Percentiles rank a stretch among this genome's conserved stretches.
Evolutionary conservation across 345 rosid genomes (phyloP).

Genomic region (Lepidium didymum): DNA sequence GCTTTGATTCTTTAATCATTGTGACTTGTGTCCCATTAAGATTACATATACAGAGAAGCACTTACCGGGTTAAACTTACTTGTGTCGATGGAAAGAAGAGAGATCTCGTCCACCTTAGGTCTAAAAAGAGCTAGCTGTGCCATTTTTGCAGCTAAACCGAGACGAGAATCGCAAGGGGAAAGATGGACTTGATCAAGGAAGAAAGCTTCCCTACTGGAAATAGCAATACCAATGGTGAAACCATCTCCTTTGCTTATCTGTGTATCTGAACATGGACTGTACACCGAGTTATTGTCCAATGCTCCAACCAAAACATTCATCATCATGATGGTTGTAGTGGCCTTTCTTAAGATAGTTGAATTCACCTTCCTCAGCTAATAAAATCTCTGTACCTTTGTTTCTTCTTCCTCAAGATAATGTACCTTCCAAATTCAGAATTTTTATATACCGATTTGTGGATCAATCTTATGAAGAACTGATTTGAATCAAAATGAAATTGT

Average conservation of each 20-base stretch:
- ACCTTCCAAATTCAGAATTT: conserved; percentile 5
- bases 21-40: neutral
- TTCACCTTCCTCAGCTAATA: neutral
- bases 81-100: conserved; percentile 70
- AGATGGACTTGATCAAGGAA: conserved; percentile 55
- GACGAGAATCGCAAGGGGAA: conserved; percentile 86
- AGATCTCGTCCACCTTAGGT: conserved; percentile 74
- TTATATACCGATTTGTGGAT: neutral
- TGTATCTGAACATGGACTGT: conserved; percentile 64
- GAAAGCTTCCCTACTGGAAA: conserved; percentile 60
- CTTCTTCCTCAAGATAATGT: conserved; percentile 12
- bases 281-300: conserved; percentile 47
- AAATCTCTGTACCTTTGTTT: neutral
- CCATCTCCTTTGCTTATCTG: conserved; percentile 61
- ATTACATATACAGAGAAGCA: neutral
- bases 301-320: conserved; percentile 30
- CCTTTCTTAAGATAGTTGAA: neutral
- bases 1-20: neutral
- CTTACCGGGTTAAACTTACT: conserved; percentile 50
- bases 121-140: conserved; percentile 70
- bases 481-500: neutral
- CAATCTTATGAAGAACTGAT: neutral
- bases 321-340: neutral
- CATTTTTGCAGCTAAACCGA: conserved; percentile 35
- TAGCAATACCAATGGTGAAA: conserved; percentile 65